phyloP scores from a whole-genome alignment of 805 yeast genomes.

The Candida hungchunana region DNA sequence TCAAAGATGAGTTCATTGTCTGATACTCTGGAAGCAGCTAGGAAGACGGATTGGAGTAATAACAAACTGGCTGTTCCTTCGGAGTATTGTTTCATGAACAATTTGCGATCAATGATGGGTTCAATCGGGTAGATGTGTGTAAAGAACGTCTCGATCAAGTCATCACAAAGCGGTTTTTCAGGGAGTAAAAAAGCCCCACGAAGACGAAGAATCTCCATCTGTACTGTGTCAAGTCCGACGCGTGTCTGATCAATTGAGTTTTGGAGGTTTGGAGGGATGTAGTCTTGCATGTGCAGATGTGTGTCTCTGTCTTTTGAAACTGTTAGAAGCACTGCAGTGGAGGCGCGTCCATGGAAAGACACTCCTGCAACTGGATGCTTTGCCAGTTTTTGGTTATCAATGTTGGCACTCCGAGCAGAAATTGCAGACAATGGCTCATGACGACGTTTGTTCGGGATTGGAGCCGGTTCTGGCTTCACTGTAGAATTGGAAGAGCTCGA shows the following conservation, averaged over 20 bases:
- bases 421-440: constrained; percentile 32
- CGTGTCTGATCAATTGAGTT: constrained; percentile 26
- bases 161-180: constrained; percentile 50
- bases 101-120: constrained; percentile 62
- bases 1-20: constrained; percentile 49
- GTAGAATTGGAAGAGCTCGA: neutral
- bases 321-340: constrained; percentile 34
- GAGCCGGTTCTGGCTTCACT: neutral
- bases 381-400: constrained; percentile 24
- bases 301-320: constrained; percentile 17
- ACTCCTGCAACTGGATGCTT: constrained; percentile 22
- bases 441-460: constrained; percentile 27
- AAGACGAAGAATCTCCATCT: constrained; percentile 56
- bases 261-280: constrained; percentile 24
- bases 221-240: constrained; percentile 46
- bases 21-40: constrained; percentile 64
- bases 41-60: constrained; percentile 60
- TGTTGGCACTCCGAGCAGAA: constrained; percentile 28
- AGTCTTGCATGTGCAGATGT: constrained; percentile 30
- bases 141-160: constrained; percentile 58
- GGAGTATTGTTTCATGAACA: constrained; percentile 55
- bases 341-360: constrained; percentile 51
- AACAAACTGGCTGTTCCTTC: constrained; percentile 57
- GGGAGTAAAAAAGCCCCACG: constrained; percentile 74
- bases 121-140: constrained; percentile 59